phyloP scores from a whole-genome alignment of 1,284 basidiomycete genomes.

The Pseudozyma flocculosa region DNA sequence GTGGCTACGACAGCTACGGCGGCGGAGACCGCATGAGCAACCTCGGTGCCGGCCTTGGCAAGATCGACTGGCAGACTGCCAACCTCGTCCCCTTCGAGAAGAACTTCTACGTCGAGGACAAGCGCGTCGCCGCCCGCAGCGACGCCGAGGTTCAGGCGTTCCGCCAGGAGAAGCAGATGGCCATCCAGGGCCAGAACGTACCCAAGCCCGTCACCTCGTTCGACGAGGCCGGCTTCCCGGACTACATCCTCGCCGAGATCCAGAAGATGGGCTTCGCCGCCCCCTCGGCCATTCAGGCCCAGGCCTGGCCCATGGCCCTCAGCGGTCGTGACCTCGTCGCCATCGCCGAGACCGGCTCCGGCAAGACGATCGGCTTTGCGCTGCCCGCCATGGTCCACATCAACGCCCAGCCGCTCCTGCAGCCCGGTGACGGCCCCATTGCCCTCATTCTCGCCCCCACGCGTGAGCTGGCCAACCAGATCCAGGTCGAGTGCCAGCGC shows the following conservation, averaged over 20 bases:
- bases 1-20: slow-evolving; percentile 30
- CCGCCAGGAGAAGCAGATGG: slow-evolving; percentile 78
- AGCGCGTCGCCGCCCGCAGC: slow-evolving; percentile 73
- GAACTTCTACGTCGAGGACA: slow-evolving; percentile 97
- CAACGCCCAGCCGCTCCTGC: slow-evolving; percentile 95
- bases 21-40: slow-evolving; percentile 76
- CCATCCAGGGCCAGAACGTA: slow-evolving; percentile 84
- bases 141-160: slow-evolving; percentile 89
- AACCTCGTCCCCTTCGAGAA: slow-evolving; percentile 72
- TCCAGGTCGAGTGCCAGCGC: slow-evolving; percentile 97
- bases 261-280: slow-evolving; percentile 84
- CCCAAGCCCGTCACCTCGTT: slow-evolving; percentile 89
- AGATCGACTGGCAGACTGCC: slow-evolving; percentile 76
- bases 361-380: slow-evolving; percentile 91
- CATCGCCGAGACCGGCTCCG: slow-evolving; percentile 67
- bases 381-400: slow-evolving; percentile 99
- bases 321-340: slow-evolving; percentile 92
- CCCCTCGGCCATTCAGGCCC: slow-evolving; percentile 94
- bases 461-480: slow-evolving; percentile 96
- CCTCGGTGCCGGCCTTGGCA: slow-evolving; percentile 79
- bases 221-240: slow-evolving; percentile 92
- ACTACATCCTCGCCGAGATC: slow-evolving; percentile 91
- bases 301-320: slow-evolving; percentile 97
- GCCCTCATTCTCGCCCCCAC: slow-evolving; percentile 95
- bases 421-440: slow-evolving; percentile 94